phyloP scores from a whole-genome alignment of 768 basidiomycete genomes.

The Tricholoma sp. region DNA sequence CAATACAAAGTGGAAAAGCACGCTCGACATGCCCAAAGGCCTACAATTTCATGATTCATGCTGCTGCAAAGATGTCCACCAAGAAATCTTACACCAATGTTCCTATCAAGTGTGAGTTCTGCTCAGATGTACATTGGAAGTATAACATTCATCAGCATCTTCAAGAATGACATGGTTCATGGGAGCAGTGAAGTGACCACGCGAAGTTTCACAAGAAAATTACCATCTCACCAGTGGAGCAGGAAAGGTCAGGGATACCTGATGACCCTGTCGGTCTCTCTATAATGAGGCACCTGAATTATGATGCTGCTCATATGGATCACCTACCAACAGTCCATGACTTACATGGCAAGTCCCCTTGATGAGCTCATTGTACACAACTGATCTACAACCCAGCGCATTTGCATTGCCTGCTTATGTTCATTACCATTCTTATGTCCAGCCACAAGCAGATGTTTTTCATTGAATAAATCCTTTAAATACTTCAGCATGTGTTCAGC shows the following conservation, averaged over 20 bases:
- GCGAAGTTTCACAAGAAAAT: not conserved
- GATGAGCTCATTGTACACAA: not conserved
- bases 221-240: too few species aligned
- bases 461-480: too few species aligned
- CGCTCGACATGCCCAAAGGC: slow-evolving; percentile 10
- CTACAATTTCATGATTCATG: slow-evolving; percentile 11
- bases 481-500: too few species aligned
- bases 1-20: slow-evolving; percentile 15
- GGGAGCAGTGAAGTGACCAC: slow-evolving; percentile 5
- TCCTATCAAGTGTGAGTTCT: slow-evolving; percentile 19
- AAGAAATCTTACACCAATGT: slow-evolving; percentile 24
- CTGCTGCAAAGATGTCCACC: slow-evolving; percentile 10
- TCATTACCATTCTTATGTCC: too few species aligned
- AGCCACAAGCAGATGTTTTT: too few species aligned
- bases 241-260: not conserved
- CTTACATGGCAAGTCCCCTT: not conserved
- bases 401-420: too few species aligned
- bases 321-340: not conserved
- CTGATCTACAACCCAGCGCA: not conserved
- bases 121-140: slow-evolving; percentile 22
- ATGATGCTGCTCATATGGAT: not conserved
- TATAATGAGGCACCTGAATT: not conserved
- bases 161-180: slow-evolving; percentile 16
- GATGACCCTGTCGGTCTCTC: not conserved
- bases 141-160: slow-evolving; percentile 25